These are phyloP conservation scores for Martensiomyces pterosporus DNA, from an alignment of 192 early-diverging fungal genomes.

Conservation along the genomic window DNA sequence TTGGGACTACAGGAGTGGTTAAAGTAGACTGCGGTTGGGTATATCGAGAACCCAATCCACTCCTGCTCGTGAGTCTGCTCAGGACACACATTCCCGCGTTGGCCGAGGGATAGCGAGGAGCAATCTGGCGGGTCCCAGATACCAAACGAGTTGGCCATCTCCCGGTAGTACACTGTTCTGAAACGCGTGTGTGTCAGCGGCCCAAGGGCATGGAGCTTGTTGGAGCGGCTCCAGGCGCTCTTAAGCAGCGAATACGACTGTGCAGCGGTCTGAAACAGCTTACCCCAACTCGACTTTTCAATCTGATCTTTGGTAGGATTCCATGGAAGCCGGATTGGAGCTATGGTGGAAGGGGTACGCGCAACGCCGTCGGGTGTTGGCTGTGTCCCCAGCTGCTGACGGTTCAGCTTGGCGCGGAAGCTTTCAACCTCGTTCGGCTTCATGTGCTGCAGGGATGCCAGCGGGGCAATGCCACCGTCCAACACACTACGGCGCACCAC, in stretches of 20 bases:
- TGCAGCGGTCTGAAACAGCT: slow-evolving; percentile 10
- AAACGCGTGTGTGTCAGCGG: slow-evolving; percentile 41
- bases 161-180: slow-evolving; percentile 55
- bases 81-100: no score
- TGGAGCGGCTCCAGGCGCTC: slow-evolving; percentile 12
- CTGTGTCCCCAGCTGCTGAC: slow-evolving; percentile 3
- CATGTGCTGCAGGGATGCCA: slow-evolving; percentile 11
- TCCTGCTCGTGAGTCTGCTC: slow-evolving; percentile 33
- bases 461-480: slow-evolving; percentile 9
- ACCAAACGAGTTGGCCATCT: slow-evolving; percentile 68
- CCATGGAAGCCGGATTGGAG: slow-evolving; percentile 22
- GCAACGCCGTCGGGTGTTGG: not conserved
- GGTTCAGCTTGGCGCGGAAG: slow-evolving; percentile 12
- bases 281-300: slow-evolving; percentile 20
- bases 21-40: slow-evolving; percentile 61
- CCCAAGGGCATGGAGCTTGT: not conserved
- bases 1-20: slow-evolving; percentile 67
- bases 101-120: slow-evolving; percentile 4
- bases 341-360: slow-evolving; percentile 22
- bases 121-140: slow-evolving; percentile 55
- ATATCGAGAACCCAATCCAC: slow-evolving; percentile 56
- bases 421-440: slow-evolving; percentile 28
- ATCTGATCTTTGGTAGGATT: slow-evolving; percentile 12
- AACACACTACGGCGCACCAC: slow-evolving; percentile 3
- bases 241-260: slow-evolving; percentile 19